Percentiles rank a stretch among this genome's conserved stretches.
Conservation (phyloP, 257 asterid species). For the Plantago elongata region DNA sequence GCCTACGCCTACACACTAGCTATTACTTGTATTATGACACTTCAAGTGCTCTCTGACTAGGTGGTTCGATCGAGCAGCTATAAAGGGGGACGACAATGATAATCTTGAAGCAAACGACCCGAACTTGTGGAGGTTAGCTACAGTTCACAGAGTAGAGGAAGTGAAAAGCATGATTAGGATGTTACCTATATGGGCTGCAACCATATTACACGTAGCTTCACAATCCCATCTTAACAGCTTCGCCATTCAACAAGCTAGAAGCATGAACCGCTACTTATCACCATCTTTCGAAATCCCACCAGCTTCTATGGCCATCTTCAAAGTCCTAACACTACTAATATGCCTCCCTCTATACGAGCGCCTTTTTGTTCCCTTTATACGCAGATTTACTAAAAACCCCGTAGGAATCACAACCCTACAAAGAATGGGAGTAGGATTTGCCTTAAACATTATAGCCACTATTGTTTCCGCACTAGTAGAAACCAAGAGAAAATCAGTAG, state of each 20-base stretch:
- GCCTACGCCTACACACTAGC: no score
- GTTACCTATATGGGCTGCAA: conserved; percentile 75
- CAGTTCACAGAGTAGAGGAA: conserved; percentile 83
- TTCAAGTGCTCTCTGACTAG: conserved; percentile 18
- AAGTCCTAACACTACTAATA: conserved; percentile 41
- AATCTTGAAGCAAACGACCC: conserved; percentile 27
- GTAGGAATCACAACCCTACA: conserved; percentile 64
- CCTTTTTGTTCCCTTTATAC: conserved; percentile 54
- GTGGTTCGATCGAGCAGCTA: conserved; percentile 72
- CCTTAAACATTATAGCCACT: conserved; percentile 45
- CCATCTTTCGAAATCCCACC: conserved; percentile 65
- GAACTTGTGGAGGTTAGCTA: conserved; percentile 65
- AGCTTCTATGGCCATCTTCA: conserved; percentile 62
- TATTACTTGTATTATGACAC: neutral
- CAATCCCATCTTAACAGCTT: conserved; percentile 55
- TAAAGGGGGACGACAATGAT: conserved; percentile 34
- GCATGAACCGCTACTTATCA: conserved; percentile 62
- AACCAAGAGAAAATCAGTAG: conserved; percentile 55
- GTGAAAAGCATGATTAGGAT: conserved; percentile 56
- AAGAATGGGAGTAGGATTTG: conserved; percentile 70
- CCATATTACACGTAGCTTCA: conserved; percentile 50
- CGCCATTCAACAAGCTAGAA: conserved; percentile 64
- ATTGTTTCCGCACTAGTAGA: conserved; percentile 50
- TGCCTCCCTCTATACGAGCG: conserved; percentile 58
- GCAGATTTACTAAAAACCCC: conserved; percentile 42